These are phyloP conservation scores for Tetrapisispora iriomotensis DNA, from an alignment of 805 yeast genomes.

Conservation along the genomic window DNA sequence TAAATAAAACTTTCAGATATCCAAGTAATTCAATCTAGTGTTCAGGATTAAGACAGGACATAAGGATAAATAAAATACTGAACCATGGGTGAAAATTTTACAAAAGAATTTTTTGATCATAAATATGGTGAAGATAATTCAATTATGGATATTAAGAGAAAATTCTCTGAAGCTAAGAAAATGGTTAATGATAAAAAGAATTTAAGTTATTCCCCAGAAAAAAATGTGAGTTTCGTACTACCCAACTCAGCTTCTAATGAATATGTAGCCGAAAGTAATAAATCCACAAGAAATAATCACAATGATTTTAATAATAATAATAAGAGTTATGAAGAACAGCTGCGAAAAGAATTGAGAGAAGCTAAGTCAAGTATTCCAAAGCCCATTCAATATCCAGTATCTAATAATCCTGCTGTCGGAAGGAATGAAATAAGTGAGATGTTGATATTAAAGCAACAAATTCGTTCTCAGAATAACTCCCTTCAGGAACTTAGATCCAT, in stretches of 20 bases:
- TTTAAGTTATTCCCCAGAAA: not conserved
- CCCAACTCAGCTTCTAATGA: not conserved
- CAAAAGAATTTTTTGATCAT: slow-evolving; percentile 12
- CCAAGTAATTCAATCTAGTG: no score
- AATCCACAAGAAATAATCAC: not conserved
- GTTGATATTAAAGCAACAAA: slow-evolving; percentile 8
- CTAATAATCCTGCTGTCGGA: not conserved
- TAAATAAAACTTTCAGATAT: no score
- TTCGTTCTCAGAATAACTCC: slow-evolving; percentile 11
- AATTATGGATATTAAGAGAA: not conserved
- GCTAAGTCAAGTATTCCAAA: not conserved
- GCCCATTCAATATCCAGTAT: not conserved
- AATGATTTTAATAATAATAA: no score
- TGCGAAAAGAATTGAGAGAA: slow-evolving; percentile 6
- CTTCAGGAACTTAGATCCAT: slow-evolving; percentile 17
- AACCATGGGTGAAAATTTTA: slow-evolving; percentile 3
- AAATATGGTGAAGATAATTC: slow-evolving; percentile 23
- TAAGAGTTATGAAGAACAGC: slow-evolving; percentile 3
- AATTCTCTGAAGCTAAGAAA: not conserved
- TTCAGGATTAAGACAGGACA: no score
- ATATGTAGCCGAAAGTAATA: not conserved
- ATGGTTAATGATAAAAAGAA: not conserved
- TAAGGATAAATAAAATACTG: not conserved
- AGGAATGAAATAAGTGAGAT: slow-evolving; percentile 4
- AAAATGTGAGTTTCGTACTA: not conserved